phyloP scores from a whole-genome alignment of 257 asterid species.

The Salvia splendens region DNA sequence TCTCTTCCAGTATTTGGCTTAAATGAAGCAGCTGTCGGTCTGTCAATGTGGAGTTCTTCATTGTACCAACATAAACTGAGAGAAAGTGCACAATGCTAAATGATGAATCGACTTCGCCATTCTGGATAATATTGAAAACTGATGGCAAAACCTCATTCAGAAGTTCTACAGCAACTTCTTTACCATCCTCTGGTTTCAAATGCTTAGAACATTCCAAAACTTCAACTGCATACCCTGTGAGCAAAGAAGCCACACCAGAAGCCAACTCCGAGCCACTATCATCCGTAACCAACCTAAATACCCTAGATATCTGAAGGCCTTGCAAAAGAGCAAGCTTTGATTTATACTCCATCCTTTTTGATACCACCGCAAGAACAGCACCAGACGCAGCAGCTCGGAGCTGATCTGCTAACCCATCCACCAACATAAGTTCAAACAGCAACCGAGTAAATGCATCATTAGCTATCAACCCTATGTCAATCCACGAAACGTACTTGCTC shows the following conservation, averaged over 20 bases:
- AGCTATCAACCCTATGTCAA: constrained; percentile 81
- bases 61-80: constrained; percentile 78
- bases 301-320: constrained; percentile 71
- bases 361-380: constrained; percentile 68
- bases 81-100: constrained; percentile 86
- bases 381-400: constrained; percentile 78
- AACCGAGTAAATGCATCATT: constrained; percentile 64
- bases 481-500: constrained; percentile 84
- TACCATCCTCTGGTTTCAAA: constrained; percentile 60
- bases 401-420: constrained; percentile 60
- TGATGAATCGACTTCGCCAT: constrained; percentile 63
- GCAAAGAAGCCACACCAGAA: constrained; percentile 69
- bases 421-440: constrained; percentile 77
- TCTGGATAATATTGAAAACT: constrained; percentile 71
- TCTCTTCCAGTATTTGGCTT: constrained; percentile 77
- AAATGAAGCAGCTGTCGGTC: constrained; percentile 74
- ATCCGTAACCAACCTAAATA: constrained; percentile 63
- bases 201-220: constrained; percentile 76
- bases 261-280: constrained; percentile 66
- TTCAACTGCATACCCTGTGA: constrained; percentile 85
- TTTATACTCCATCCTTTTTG: constrained; percentile 84
- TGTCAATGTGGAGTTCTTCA: constrained; percentile 69
- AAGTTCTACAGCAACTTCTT: constrained; percentile 59
- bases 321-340: constrained; percentile 74
- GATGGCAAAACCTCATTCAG: constrained; percentile 92